Base-by-base conservation (phyloP, 306 rosid genomes). In the Sicyos baderoa region DNA sequence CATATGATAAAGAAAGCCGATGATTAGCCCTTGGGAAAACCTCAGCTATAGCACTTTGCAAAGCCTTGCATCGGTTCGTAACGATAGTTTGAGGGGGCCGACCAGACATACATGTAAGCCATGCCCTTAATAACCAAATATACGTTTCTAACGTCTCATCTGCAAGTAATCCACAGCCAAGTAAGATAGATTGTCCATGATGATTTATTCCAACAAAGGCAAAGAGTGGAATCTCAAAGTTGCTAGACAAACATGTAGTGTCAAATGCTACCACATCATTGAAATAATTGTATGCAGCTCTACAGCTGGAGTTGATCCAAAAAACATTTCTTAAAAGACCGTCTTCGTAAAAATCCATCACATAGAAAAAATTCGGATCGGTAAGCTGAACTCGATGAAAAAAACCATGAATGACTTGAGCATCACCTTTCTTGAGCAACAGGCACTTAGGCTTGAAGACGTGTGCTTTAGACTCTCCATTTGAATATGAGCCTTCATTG, bases 81-180 rank as follows among this genome's bases (percentile, higher is more conserved):
- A 89, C 76, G 72, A 93, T 78, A 72, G 95, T 88, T 78, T 93
- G 97, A 13, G 98, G 97, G 70, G 97, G 95, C 62, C 90, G 97
- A 73, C 98, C 97, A 29, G 86, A 85, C 94, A 93, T 83, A 75
- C 91, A 86, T 16, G 98, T 88, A 72, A 93, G 87, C 98, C 98
- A 93, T n/a, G 89, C 96, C 86, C 98, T 86, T 82, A 93, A 86
- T 53, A 93, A 76, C 98, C 98, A 93, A 71, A 84, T 70, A 77
- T 87, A 93, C 2, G 95, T 84, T 70, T 93, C 98, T 50, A 78
- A 67, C 11, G 86, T 79, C 80, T 88, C 95, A 71, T 86, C 98
- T 3, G 94, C 89, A 74, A 93, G 88, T 74, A 93, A 82, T 72
- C 94, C 97, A 79, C 92, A 87, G 50, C 97, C 98, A 70, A 89